Evolutionary conservation across 805 yeast genomes (phyloP).

Genomic region (Metschnikowia cubensis): DNA sequence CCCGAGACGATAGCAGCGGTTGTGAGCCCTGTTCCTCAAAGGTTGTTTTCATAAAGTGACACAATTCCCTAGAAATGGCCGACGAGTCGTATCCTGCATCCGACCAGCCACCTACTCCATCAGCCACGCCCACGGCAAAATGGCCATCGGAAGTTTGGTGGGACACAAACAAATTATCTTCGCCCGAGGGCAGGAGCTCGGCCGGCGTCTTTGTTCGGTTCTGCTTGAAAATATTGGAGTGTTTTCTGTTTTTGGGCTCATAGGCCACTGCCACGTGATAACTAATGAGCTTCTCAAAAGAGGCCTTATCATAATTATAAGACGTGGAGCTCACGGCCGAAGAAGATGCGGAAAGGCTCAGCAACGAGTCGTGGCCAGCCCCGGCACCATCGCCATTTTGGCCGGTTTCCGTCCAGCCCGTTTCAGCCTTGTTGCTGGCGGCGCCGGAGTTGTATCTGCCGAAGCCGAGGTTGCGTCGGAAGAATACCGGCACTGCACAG

Average conservation of each 20-base stretch:
- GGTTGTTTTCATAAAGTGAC: slow-evolving; percentile 47
- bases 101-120: slow-evolving; percentile 98
- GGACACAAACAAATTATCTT: slow-evolving; percentile 65
- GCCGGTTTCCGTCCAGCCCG: slow-evolving; percentile 16
- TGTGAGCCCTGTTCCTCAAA: slow-evolving; percentile 23
- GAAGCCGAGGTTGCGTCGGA: background rate
- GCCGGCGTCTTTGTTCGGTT: slow-evolving; percentile 39
- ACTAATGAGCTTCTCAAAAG: slow-evolving; percentile 25
- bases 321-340: slow-evolving; percentile 15
- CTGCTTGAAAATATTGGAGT: slow-evolving; percentile 42
- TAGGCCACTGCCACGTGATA: slow-evolving; percentile 65
- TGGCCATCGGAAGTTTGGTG: slow-evolving; percentile 33
- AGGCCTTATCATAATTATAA: slow-evolving; percentile 19
- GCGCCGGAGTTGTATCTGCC: slow-evolving; percentile 1
- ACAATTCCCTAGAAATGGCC: slow-evolving; percentile 78
- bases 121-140: slow-evolving; percentile 77
- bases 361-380: slow-evolving; percentile 7
- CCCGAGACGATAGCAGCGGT: slow-evolving; percentile 35
- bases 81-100: slow-evolving; percentile 88
- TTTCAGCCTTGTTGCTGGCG: slow-evolving; percentile 14
- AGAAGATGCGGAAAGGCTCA: slow-evolving; percentile 8
- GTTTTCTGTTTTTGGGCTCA: slow-evolving; percentile 66
- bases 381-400: slow-evolving; percentile 7
- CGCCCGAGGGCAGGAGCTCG: slow-evolving; percentile 57
- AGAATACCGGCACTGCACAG: background rate